Conservation (phyloP, 2,329 filamentous ascomycete genomes). For the Colletotrichum echinochloae region DNA sequence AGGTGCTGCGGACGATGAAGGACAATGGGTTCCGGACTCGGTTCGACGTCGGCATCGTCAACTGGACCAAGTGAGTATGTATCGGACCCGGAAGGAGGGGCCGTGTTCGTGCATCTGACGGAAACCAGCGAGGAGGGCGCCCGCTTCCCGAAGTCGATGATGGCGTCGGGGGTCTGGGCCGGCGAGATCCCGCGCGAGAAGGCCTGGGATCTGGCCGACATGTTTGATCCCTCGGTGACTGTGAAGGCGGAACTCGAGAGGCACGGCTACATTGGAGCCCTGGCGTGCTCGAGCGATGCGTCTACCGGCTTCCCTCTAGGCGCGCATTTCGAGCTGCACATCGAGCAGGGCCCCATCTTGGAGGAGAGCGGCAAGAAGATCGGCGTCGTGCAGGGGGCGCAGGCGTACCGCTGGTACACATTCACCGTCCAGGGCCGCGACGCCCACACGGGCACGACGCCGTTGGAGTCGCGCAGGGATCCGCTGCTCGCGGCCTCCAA, state of each 20-base stretch:
- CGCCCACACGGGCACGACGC: conserved; percentile 81
- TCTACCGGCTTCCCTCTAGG: conserved; percentile 63
- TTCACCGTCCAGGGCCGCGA: conserved; percentile 75
- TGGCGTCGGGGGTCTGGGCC: conserved; percentile 82
- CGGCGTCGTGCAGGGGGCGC: conserved; percentile 78
- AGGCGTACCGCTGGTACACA: conserved; percentile 81
- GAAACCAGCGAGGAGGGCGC: conserved; percentile 78
- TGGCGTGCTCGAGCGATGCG: conserved; percentile 41
- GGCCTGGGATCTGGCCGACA: conserved; percentile 61
- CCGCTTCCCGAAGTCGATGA: conserved; percentile 81
- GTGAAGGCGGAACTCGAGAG: conserved; percentile 67
- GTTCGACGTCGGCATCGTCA: conserved; percentile 79
- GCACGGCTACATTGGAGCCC: conserved; percentile 76
- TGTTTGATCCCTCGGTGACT: conserved; percentile 60
- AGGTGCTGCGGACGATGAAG: conserved; percentile 76
- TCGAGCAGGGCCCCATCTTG: conserved; percentile 84
- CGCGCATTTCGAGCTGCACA: conserved; percentile 86
- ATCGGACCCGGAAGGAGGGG: fast-evolving
- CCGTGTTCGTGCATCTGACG: background rate
- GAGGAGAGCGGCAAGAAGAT: conserved; percentile 73
- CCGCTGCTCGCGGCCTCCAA: conserved; percentile 75
- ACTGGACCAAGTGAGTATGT: conserved; percentile 77
- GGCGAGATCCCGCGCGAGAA: conserved; percentile 70
- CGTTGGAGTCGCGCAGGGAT: conserved; percentile 74
- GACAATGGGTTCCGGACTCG: conserved; percentile 77